Evolutionary conservation across 768 basidiomycete species (phyloP), one percentile per base, ranked within the genome.

Genomic region (Suillus placidus): DNA sequence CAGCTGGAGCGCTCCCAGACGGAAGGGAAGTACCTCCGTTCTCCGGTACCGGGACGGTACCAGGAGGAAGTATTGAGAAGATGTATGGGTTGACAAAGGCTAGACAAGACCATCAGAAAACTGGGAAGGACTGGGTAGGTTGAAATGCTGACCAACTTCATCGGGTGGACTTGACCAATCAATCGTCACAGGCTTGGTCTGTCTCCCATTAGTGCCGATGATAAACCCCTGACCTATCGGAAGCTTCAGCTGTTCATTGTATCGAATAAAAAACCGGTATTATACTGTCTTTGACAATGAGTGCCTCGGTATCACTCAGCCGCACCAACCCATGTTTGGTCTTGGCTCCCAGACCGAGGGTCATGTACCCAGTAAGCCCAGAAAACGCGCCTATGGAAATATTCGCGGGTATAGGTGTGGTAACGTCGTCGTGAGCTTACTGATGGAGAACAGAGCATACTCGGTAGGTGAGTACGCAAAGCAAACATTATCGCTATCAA

Each of bases 361-460:
- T 90, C 92, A 95, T 94, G 70, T 95, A 95, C 4, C 91, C 91
- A 3, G 91, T 88, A 13, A 94, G 77, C 4, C 92, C 91, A 13
- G 84, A 86, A n/a, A 94, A 80, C 0, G 92, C 89, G n/a, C 88
- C 88, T 84, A 88, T 91, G 2, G 88, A 87, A 20, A 73, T 66
- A 7, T 20, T 75, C 73, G 69, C 69, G 70, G 65, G 74, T 68
- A 57, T 85, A 4, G 88, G 83, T 43, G 84, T 72, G 0, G 79
- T 72, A 7, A 93, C 78, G 26, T 92, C 89, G 83, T 80, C 3
- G 84, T 79, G 80, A 86, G 85, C 1, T 82, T 84, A 45, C 84
- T 80, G 43, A 93, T 77, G 3, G 86, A 87, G 68, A 94, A 91
- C 8, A 95, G 77, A 1, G 88, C 91, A 67, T 86, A 82, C 38